Conservation (phyloP, 352 stramenopile genomes). For the Discostella stelligera region DNA sequence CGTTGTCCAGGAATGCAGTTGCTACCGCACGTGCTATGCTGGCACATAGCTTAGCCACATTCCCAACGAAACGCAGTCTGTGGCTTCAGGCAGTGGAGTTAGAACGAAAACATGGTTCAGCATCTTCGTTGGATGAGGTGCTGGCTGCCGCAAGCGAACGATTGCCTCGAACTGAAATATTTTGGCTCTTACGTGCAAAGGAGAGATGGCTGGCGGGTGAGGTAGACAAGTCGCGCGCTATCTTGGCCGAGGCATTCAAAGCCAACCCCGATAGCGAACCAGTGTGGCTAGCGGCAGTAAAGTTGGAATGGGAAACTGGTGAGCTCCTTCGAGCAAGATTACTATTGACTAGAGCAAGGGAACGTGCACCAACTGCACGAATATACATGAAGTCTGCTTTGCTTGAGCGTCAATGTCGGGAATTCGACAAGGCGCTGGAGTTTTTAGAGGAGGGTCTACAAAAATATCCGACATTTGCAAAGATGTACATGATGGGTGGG, state of each 20-base stretch:
- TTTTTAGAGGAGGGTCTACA: conserved; percentile 89
- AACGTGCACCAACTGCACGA: conserved; percentile 87
- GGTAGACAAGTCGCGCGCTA: conserved; percentile 89
- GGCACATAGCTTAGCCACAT: conserved; percentile 86
- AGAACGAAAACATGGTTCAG: conserved; percentile 91
- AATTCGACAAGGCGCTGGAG: conserved; percentile 81
- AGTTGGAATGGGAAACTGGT: conserved; percentile 98
- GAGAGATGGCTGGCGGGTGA: conserved; percentile 94
- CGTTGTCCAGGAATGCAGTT: conserved; percentile 85
- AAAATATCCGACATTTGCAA: conserved; percentile 90
- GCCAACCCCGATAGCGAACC: conserved; percentile 94
- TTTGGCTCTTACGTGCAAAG: conserved; percentile 98
- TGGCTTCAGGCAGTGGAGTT: conserved; percentile 95
- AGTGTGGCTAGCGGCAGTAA: conserved; percentile 92
- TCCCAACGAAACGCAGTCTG: conserved; percentile 90
- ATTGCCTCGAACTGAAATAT: conserved; percentile 92
- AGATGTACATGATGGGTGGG: conserved; percentile 98
- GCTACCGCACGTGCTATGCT: conserved; percentile 94
- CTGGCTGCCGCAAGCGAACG: conserved; percentile 90
- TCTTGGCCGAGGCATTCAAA: conserved; percentile 94
- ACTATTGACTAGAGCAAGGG: conserved; percentile 79
- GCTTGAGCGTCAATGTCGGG: conserved; percentile 89
- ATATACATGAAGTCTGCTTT: conserved; percentile 98
- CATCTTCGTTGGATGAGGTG: conserved; percentile 87
- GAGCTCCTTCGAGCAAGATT: conserved; percentile 90